Evolutionary conservation across 1,284 basidiomycete species (phyloP).

Genomic region (Sporisorium reilianum): DNA sequence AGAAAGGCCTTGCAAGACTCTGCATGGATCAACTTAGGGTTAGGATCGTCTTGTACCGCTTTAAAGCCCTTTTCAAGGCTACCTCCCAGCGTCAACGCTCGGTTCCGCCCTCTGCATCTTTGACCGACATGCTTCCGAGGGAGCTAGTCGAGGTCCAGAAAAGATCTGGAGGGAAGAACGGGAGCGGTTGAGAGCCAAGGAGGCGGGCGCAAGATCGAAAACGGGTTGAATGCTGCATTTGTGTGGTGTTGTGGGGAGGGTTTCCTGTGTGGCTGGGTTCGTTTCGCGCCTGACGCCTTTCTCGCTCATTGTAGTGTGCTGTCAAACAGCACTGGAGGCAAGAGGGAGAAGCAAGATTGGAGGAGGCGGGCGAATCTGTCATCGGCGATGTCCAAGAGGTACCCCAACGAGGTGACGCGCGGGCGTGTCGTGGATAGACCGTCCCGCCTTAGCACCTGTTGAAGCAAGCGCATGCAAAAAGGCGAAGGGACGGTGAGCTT

Average conservation of each 20-base stretch:
- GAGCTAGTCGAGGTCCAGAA: constrained; percentile 6
- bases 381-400: constrained; percentile 3
- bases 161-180: background rate
- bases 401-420: background rate
- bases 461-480: background rate
- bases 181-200: background rate
- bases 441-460: constrained; percentile 5
- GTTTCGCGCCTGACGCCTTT: background rate
- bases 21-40: constrained; percentile 53
- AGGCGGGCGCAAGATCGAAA: constrained; percentile 54
- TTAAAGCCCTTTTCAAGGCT: constrained; percentile 24
- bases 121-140: constrained; percentile 6
- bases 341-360: background rate
- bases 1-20: background rate
- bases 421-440: background rate
- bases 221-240: constrained; percentile 31
- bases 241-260: background rate
- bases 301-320: background rate
- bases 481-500: constrained; percentile 22
- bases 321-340: constrained; percentile 5
- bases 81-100: constrained; percentile 1
- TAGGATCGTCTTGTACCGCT: constrained; percentile 57
- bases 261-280: background rate
- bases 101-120: background rate
- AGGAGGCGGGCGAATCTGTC: background rate